phyloP scores from a whole-genome alignment of 768 basidiomycete genomes.

The Amanita pallidorosea region DNA sequence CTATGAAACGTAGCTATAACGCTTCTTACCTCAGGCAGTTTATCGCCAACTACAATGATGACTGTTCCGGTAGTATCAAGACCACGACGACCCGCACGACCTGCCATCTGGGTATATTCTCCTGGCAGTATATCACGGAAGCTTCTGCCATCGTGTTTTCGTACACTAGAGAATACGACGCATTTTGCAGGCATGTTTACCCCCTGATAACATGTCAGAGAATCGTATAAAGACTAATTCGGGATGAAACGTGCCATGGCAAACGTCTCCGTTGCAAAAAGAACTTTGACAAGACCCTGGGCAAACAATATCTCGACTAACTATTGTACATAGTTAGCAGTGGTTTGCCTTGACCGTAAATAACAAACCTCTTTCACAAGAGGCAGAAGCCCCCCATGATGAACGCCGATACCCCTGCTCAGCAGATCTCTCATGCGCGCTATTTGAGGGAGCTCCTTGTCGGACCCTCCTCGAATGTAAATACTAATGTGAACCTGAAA shows the following conservation, averaged over 20 bases:
- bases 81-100: constrained; percentile 92
- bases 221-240: neutral
- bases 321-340: constrained; percentile 25
- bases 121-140: constrained; percentile 89
- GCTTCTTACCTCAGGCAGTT: constrained; percentile 67
- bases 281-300: constrained; percentile 86
- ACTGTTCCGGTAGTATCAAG: constrained; percentile 94
- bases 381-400: constrained; percentile 93
- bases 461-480: constrained; percentile 48
- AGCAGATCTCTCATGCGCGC: constrained; percentile 81
- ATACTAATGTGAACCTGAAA: neutral
- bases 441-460: constrained; percentile 91
- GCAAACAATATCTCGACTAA: constrained; percentile 96
- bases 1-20: neutral
- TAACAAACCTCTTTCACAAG: constrained; percentile 85
- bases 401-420: constrained; percentile 89
- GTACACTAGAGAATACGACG: constrained; percentile 90
- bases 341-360: neutral
- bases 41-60: constrained; percentile 76
- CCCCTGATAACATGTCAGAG: constrained; percentile 41
- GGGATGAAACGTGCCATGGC: constrained; percentile 68
- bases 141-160: constrained; percentile 89
- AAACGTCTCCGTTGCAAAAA: constrained; percentile 99
- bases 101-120: constrained; percentile 99
- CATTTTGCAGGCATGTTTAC: constrained; percentile 99